Evolutionary conservation across 2,329 filamentous ascomycete genomes (phyloP).

Genomic region (Ophiostoma himal-ulmi): DNA sequence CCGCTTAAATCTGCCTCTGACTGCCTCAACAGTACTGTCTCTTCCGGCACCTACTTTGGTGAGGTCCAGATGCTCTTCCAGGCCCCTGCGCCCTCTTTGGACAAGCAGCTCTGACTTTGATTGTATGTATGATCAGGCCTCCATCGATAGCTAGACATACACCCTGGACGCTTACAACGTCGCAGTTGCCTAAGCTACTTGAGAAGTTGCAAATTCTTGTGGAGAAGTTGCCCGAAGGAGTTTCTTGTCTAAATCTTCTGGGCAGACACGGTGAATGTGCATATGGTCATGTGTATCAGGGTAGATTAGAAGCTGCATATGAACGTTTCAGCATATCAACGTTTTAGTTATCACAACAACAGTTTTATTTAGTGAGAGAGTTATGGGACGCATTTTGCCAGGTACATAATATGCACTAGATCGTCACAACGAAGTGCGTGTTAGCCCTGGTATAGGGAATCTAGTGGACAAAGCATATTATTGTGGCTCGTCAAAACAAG

Average conservation of each 20-base stretch:
- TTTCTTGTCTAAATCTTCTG: not conserved
- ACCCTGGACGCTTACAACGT: not conserved
- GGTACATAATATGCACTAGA: no score
- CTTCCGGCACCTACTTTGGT: conserved; percentile 26
- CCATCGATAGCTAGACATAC: not conserved
- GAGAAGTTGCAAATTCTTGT: not conserved
- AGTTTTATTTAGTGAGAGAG: no score
- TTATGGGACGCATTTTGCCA: no score
- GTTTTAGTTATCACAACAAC: not conserved
- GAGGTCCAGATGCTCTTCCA: conserved; percentile 37
- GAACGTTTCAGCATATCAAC: not conserved
- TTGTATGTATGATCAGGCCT: not conserved
- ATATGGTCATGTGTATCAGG: not conserved
- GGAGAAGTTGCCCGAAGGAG: not conserved
- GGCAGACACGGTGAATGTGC: not conserved
- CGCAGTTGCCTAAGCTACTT: not conserved
- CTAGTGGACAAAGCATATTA: not conserved
- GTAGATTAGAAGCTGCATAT: not conserved
- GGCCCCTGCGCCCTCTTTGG: conserved; percentile 40
- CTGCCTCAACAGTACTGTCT: conserved; percentile 34
- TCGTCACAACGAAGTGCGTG: no score
- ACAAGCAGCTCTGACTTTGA: not conserved
- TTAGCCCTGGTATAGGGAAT: no score
- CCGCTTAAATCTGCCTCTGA: conserved; percentile 34
- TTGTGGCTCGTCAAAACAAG: not conserved